Base-by-base conservation (phyloP, 495 filamentous ascomycete genomes). In the Jackrogersella minutella region DNA sequence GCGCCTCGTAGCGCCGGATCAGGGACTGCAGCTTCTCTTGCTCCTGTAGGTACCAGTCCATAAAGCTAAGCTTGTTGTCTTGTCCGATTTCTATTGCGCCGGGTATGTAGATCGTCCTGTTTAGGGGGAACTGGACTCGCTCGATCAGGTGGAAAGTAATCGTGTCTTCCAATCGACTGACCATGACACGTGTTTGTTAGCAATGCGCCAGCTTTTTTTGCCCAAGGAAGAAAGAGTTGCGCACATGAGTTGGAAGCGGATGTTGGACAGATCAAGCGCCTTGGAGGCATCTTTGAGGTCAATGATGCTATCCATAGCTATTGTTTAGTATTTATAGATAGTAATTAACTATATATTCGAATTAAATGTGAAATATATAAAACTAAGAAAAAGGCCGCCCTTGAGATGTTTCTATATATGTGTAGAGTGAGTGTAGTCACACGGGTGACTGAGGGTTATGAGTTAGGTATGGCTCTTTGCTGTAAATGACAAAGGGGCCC, bases 121-220 rank as follows among this genome's bases (percentile, higher is more conserved):
- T 98, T 56, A 94, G 83, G 0, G 94, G 93, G 78, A 99, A 99
- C 80, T 99, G 96, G 30, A 93, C 96, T 21, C 96, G 91, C 76
- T 99, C 96, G 74, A 99, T 99, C 19, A 98, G 81, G 80, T 98
- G 92, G 80, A 97, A 99, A 71, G 91, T 97, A 73, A 99, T 98
- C 58, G 96, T 98, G 74, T 99, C 96, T 81, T 99, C 95, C 16
- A 97, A 84, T 36, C 95, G 95, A 67, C 93, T 97, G 73, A 13
- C 11, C 7, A n/a, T 44, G 19, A 28, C 37, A 57, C 5, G 17
- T n/a, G 14, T 22, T 31, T n/a, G 51, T 61, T 52, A 57, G 59
- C 58, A 44, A 63, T 47, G n/a, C 17, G 21, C 11, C 11, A 31
- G 16, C 11, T 9, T 46, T 31, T 1, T 17, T 30, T 16, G 41